Evolutionary conservation across 768 basidiomycete genomes (phyloP).

Genomic region (Crepidotus variabilis): DNA sequence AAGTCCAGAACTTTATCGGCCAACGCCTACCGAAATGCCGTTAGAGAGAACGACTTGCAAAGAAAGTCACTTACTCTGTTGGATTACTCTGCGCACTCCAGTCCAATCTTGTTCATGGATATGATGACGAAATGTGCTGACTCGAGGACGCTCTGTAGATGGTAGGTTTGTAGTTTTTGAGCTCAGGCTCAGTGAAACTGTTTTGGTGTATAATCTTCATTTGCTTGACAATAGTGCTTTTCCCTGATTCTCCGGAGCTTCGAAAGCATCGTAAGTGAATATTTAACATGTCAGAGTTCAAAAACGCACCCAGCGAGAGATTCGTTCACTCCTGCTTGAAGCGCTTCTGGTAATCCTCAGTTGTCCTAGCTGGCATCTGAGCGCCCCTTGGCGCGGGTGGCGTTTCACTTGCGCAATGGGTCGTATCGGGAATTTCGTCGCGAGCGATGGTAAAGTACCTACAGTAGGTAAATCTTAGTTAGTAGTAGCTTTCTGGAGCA

Average conservation of each 20-base stretch:
- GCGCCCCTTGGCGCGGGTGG: conserved; percentile 51
- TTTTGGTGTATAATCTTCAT: conserved; percentile 98
- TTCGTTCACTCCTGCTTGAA: conserved; percentile 92
- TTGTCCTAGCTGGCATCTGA: conserved; percentile 71
- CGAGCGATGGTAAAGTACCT: too few relatives aligned
- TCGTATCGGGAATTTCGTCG: too few relatives aligned
- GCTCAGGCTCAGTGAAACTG: conserved; percentile 78
- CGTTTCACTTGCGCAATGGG: too few relatives aligned
- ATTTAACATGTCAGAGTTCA: background rate
- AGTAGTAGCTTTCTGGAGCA: too few relatives aligned
- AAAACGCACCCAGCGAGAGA: conserved; percentile 72
- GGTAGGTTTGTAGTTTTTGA: conserved; percentile 69
- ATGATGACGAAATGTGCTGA: conserved; percentile 82
- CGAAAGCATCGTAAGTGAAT: background rate
- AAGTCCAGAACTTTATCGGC: conserved; percentile 65
- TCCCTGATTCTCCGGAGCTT: conserved; percentile 96
- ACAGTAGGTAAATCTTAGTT: too few relatives aligned
- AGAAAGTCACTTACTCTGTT: conserved; percentile 47
- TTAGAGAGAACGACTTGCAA: conserved; percentile 3
- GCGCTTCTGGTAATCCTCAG: conserved; percentile 81
- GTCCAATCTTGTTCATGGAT: conserved; percentile 82
- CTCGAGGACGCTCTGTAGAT: conserved; percentile 86
- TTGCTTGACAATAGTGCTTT: conserved; percentile 95
- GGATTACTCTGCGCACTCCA: conserved; percentile 65
- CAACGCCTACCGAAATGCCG: conserved; percentile 21